Conservation (phyloP, 2,329 filamentous ascomycete species). For the Fusarium virguliforme region DNA sequence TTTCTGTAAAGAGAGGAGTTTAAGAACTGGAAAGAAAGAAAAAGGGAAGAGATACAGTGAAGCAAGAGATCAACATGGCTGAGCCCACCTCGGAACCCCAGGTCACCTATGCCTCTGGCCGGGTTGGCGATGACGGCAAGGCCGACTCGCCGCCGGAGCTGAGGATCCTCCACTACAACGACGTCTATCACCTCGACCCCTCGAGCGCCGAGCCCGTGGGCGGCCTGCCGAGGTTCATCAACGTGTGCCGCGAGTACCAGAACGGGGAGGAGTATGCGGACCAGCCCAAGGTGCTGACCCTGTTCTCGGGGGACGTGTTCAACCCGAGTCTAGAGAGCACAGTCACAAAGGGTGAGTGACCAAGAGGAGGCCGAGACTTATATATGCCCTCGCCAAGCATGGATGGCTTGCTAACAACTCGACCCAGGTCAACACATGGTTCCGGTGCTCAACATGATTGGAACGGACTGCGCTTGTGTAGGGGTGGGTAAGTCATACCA, state of each 20-base stretch:
- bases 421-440: conserved; percentile 84
- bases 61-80: conserved; percentile 35
- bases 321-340: conserved; percentile 92
- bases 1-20: neutral
- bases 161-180: conserved; percentile 91
- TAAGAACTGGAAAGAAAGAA: neutral
- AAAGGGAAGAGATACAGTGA: neutral
- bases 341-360: conserved; percentile 81
- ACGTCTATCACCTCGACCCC: conserved; percentile 90
- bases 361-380: neutral
- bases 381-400: conserved; percentile 9
- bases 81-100: conserved; percentile 51
- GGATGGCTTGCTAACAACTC: conserved; percentile 13
- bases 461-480: conserved; percentile 85
- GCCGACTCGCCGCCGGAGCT: conserved; percentile 71
- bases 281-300: conserved; percentile 78
- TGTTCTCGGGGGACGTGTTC: conserved; percentile 94
- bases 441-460: conserved; percentile 82
- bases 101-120: conserved; percentile 49
- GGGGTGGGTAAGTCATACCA: conserved; percentile 71
- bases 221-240: conserved; percentile 85
- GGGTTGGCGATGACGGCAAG: conserved; percentile 39
- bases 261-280: conserved; percentile 71
- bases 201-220: conserved; percentile 86
- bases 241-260: conserved; percentile 82